Evolutionary conservation across 352 stramenopile species (phyloP), one percentile per base, ranked within the genome.

Genomic region (Phytophthora agathidicida): DNA sequence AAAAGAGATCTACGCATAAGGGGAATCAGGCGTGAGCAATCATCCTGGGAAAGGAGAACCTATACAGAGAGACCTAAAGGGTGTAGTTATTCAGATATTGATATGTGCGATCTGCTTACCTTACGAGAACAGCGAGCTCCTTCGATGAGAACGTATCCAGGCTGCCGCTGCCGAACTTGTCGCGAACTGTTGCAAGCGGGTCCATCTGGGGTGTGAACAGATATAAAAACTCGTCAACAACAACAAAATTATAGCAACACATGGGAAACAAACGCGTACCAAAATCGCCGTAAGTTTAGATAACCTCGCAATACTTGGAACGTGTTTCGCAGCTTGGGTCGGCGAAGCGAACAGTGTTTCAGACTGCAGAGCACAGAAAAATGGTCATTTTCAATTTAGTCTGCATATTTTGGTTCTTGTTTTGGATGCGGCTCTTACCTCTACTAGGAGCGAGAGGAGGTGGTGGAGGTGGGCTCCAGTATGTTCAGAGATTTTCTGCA

Each of bases 401-500:
- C n/a, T n/a, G n/a, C n/a, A n/a, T n/a, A n/a, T n/a, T n/a, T 9
- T 14, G n/a, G n/a, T 10, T 45, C 16, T 11, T 27, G 10, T 3
- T 14, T 59, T 13, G 11, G 8, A 27, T 16, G 22, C 23, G 22
- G 2, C 14, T 48, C 35, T 59, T 62, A 88, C 78, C 65, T 88
- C 76, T 33, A 81, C 37, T 7, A 91, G 60, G 11, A 86, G 49
- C 11, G 67, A 76, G 1, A 85, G 35, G 24, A 88, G 44, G 38
- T 78, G 65, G 27, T 82, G 67, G 7, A 91, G 59, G 20, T 83
- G 68, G n/a, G 60, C 53, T 33, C 59, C 55, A 59, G 60, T 64
- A 39, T 59, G 72, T 35, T 72, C 70, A 4, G 75, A 83, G 41
- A 87, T 71, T 65, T 79, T 85, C 77, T 87, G 45, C 10, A n/a